phyloP scores from a whole-genome alignment of 305 asterid species.

The Fraxinus platypoda region DNA sequence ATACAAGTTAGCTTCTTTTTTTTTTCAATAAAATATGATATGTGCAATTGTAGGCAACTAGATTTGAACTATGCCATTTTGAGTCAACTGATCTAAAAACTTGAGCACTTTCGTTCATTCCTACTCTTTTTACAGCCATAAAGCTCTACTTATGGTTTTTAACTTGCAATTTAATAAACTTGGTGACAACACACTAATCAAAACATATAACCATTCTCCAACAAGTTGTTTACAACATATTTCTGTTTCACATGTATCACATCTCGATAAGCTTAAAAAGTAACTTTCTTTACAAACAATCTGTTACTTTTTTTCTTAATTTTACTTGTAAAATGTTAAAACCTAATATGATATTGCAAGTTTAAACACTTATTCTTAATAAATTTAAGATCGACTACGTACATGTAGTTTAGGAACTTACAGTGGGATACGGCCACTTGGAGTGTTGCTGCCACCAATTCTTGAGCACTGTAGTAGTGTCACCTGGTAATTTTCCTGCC shows the following conservation, averaged over 20 bases:
- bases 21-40: too few relatives aligned
- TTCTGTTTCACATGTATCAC: background rate
- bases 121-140: background rate
- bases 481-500: constrained; percentile 84
- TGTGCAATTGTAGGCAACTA: too few relatives aligned
- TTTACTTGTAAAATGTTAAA: too few relatives aligned
- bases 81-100: background rate
- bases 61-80: too few relatives aligned
- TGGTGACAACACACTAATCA: background rate
- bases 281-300: background rate
- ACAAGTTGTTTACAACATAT: background rate
- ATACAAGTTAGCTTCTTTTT: too few relatives aligned
- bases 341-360: background rate
- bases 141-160: too few relatives aligned
- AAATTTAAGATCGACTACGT: too few relatives aligned
- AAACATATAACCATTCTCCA: background rate
- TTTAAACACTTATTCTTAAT: too few relatives aligned
- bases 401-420: constrained; percentile 23
- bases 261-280: background rate
- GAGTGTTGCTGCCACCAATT: constrained; percentile 88
- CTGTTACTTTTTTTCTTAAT: background rate
- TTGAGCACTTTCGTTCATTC: background rate
- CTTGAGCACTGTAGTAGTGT: constrained; percentile 73
- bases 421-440: constrained; percentile 91
- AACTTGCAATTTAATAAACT: too few relatives aligned